phyloP scores from a whole-genome alignment of 495 filamentous ascomycete species.

The Aspergillus leporis region DNA sequence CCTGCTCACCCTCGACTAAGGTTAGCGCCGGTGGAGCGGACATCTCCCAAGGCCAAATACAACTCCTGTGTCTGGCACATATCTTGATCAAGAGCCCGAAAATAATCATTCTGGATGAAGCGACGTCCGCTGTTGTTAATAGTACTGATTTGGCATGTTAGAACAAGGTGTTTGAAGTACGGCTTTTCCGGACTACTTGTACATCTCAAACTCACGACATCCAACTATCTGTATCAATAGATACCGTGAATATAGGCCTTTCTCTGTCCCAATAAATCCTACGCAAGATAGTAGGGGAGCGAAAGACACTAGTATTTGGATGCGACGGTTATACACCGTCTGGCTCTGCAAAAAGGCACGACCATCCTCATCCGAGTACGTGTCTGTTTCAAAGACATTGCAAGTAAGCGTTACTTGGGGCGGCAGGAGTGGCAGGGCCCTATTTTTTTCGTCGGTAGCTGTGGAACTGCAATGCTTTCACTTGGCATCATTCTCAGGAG shows the following conservation, averaged over 20 bases:
- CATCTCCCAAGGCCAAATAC: slow-evolving; percentile 73
- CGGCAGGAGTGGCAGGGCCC: too few relatives aligned
- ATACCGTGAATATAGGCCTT: too few relatives aligned
- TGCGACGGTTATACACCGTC: not conserved
- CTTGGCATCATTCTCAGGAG: too few relatives aligned
- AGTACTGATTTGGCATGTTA: slow-evolving; percentile 62
- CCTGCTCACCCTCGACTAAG: slow-evolving; percentile 45
- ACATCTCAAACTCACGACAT: too few relatives aligned
- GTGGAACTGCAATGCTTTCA: too few relatives aligned
- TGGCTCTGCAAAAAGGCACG: not conserved
- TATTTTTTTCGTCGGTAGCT: too few relatives aligned
- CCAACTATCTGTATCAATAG: too few relatives aligned
- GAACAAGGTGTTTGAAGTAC: too few relatives aligned
- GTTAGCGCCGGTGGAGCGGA: slow-evolving; percentile 69
- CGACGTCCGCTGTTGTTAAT: slow-evolving; percentile 74
- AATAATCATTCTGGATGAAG: slow-evolving; percentile 76
- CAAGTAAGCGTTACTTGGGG: too few relatives aligned
- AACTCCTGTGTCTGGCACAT: slow-evolving; percentile 73
- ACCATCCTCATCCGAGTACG: slow-evolving; percentile 13
- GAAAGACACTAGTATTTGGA: not conserved
- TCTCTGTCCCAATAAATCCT: not conserved
- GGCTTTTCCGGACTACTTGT: too few relatives aligned
- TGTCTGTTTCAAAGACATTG: too few relatives aligned
- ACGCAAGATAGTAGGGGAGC: not conserved
- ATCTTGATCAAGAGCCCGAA: slow-evolving; percentile 69